Conservation (phyloP, 805 yeast species). For the Hanseniaspora lachancei region DNA sequence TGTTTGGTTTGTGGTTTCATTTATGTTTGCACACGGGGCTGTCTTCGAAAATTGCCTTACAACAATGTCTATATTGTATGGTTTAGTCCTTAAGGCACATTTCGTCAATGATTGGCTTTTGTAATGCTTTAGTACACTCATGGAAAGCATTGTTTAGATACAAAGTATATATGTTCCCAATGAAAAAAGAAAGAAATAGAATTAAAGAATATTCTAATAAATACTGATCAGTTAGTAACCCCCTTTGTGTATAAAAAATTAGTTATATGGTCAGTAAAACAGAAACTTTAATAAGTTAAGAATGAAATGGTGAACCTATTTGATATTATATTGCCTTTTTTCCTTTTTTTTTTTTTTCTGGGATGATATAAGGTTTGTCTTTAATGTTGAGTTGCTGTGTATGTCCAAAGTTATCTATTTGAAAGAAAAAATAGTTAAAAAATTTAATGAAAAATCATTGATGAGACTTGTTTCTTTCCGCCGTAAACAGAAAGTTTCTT, state of each 20-base stretch:
- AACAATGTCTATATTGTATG: too few species aligned
- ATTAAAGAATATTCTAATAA: not conserved
- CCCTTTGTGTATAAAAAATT: too few species aligned
- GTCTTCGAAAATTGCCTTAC: not conserved
- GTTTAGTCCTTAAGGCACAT: not conserved
- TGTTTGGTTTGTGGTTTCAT: not conserved
- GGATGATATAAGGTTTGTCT: too few species aligned
- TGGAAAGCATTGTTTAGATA: not conserved
- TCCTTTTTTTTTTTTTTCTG: too few species aligned
- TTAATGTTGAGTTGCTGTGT: too few species aligned
- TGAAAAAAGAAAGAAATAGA: not conserved
- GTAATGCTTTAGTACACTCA: not conserved
- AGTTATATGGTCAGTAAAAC: too few species aligned
- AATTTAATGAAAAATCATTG: not conserved
- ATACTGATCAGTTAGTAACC: not conserved
- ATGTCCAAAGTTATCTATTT: not conserved
- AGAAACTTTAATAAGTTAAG: too few species aligned
- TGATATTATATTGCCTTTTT: too few species aligned
- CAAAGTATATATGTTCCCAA: not conserved
- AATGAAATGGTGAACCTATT: too few species aligned
- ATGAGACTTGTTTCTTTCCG: not conserved
- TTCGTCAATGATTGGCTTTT: not conserved
- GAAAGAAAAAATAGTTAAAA: not conserved
- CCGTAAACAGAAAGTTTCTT: not conserved
- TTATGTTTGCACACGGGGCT: not conserved